phyloP scores from a whole-genome alignment of 2,329 filamentous ascomycete species.

The Colletotrichum sansevieriae region DNA sequence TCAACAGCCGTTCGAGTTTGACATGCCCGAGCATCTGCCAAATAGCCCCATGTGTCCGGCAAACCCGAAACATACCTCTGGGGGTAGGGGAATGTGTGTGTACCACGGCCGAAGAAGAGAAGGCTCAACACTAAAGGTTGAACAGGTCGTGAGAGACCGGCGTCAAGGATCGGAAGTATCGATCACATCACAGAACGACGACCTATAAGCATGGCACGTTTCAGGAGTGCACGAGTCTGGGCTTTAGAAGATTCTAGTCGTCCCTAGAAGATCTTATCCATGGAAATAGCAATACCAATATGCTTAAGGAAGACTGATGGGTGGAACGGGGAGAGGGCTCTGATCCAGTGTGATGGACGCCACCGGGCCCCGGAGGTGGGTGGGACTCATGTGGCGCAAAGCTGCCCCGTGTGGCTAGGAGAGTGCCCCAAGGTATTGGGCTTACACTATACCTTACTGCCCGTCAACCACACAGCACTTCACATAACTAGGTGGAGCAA shows the following conservation, averaged over 20 bases:
- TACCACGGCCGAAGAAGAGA: slow-evolving; percentile 58
- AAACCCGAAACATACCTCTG: slow-evolving; percentile 58
- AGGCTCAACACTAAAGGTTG: slow-evolving; percentile 18
- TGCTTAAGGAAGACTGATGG: no score
- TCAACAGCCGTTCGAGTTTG: slow-evolving; percentile 57
- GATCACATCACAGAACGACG: slow-evolving; percentile 33
- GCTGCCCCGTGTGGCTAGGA: slow-evolving; percentile 1
- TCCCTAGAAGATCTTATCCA: no score
- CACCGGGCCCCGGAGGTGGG: no score
- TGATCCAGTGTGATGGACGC: no score
- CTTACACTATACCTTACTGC: background rate
- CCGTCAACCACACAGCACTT: no score
- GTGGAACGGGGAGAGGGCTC: no score
- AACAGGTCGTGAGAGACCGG: slow-evolving; percentile 19
- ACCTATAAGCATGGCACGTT: background rate
- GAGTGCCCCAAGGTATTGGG: background rate
- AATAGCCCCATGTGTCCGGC: slow-evolving; percentile 65
- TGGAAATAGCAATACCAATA: no score
- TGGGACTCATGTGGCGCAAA: no score
- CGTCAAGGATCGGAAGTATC: slow-evolving; percentile 40
- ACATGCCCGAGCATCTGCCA: slow-evolving; percentile 64
- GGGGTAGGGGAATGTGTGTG: slow-evolving; percentile 64
- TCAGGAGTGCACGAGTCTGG: no score
- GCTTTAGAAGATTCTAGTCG: no score
- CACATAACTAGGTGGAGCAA: background rate